Evolutionary conservation across 2,329 filamentous ascomycete genomes (phyloP).

Genomic region (Nigrospora oryzae): DNA sequence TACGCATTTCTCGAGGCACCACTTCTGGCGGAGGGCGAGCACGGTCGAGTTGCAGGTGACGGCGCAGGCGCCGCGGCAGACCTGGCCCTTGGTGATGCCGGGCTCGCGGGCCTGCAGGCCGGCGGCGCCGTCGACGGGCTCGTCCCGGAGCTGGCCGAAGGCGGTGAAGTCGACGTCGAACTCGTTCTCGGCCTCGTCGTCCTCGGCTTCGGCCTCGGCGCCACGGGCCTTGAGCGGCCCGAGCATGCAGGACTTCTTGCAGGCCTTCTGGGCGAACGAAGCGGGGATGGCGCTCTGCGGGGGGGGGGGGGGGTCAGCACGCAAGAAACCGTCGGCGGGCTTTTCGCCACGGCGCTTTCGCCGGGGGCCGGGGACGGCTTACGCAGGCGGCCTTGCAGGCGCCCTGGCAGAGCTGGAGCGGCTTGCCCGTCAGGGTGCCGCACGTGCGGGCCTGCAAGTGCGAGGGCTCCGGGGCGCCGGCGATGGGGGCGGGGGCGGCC

Average conservation of each 20-base stretch:
- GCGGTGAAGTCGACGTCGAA: no score
- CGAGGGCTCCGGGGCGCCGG: not conserved
- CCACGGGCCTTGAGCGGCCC: not conserved
- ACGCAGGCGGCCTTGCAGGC: conserved; percentile 1
- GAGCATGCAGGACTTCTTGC: not conserved
- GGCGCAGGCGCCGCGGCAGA: conserved; percentile 1
- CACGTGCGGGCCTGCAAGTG: not conserved
- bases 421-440: not conserved
- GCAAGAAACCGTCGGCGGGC: no score
- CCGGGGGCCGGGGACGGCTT: no score
- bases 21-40: not conserved
- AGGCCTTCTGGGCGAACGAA: not conserved
- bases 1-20: not conserved
- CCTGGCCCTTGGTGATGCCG: not conserved
- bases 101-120: not conserved
- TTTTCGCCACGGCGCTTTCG: no score
- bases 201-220: not conserved
- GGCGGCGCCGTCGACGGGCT: not conserved
- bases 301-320: not conserved
- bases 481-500: not conserved
- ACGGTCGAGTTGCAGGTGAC: conserved; percentile 1
- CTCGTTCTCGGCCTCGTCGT: no score
- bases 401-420: not conserved
- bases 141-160: not conserved
- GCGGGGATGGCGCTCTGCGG: not conserved